Percentiles rank a stretch among this genome's conserved stretches.
Evolutionary conservation across 768 basidiomycete genomes (phyloP).

Genomic region (Russula sp.): DNA sequence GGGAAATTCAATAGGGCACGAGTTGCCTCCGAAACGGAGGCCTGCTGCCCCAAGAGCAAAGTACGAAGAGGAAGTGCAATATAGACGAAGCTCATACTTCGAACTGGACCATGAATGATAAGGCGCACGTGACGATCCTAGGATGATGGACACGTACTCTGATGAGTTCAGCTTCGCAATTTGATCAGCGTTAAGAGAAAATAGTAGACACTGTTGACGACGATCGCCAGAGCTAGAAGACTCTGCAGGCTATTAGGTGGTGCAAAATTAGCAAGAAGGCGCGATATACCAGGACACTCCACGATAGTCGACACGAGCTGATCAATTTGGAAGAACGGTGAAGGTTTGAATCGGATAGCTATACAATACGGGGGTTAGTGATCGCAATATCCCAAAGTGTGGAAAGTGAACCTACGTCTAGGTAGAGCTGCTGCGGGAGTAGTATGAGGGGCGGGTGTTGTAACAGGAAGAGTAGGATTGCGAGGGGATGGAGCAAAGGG

Average conservation of each 20-base stretch:
- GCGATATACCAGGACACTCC: constrained; percentile 72
- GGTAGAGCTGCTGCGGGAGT: background rate
- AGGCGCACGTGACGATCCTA: background rate
- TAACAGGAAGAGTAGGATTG: constrained; percentile 11
- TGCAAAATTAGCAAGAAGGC: background rate
- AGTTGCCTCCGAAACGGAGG: constrained; percentile 46
- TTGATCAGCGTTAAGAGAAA: constrained; percentile 65
- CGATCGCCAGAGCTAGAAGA: constrained; percentile 76
- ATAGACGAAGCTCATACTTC: constrained; percentile 76
- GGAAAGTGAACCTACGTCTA: constrained; percentile 1
- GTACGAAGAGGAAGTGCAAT: constrained; percentile 81
- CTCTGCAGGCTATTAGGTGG: constrained; percentile 39
- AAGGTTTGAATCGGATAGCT: constrained; percentile 74
- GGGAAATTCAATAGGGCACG: constrained; percentile 86
- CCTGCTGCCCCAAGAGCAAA: constrained; percentile 45
- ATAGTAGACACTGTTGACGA: constrained; percentile 52
- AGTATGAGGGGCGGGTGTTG: constrained; percentile 3
- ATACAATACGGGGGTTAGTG: constrained; percentile 23
- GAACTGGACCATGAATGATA: constrained; percentile 35
- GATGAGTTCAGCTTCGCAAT: constrained; percentile 50
- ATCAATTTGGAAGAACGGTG: constrained; percentile 69
- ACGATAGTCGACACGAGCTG: constrained; percentile 56
- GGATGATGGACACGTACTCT: constrained; percentile 24
- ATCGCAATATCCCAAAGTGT: background rate
- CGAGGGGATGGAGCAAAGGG: constrained; percentile 15